These are phyloP conservation scores for Articulospora tetracladia DNA, from an alignment of 495 filamentous ascomycete genomes.

Conservation along the genomic window DNA sequence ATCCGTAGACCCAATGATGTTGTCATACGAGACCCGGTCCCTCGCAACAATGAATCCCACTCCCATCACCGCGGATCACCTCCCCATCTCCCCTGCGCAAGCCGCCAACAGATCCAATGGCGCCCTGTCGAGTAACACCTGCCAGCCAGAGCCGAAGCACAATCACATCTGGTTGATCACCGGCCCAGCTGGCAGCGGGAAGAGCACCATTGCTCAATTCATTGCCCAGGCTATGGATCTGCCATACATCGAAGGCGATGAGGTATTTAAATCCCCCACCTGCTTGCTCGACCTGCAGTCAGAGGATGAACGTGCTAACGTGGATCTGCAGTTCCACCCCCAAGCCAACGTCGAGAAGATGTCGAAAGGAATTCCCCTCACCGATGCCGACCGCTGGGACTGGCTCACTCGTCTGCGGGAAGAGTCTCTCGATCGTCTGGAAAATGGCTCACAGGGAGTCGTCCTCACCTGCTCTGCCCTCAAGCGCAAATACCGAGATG, in stretches of 20 bases:
- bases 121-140: not conserved
- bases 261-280: conserved; percentile 60
- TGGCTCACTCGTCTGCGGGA: conserved; percentile 91
- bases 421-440: conserved; percentile 56
- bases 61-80: conserved; percentile 15
- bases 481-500: conserved; percentile 96
- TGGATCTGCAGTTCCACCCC: conserved; percentile 73
- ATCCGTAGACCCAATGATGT: conserved; percentile 11
- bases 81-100: conserved; percentile 2
- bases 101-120: not conserved
- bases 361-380: conserved; percentile 79
- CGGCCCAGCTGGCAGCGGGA: conserved; percentile 93
- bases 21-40: conserved; percentile 24
- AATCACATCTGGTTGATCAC: conserved; percentile 98
- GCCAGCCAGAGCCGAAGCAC: conserved; percentile 29
- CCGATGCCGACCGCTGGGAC: conserved; percentile 96
- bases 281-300: not conserved
- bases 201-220: conserved; percentile 84
- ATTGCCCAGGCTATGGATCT: conserved; percentile 66
- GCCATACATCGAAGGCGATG: conserved; percentile 92
- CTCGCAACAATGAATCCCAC: conserved; percentile 1
- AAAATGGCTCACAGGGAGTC: conserved; percentile 61
- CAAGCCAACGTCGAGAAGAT: conserved; percentile 89
- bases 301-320: conserved; percentile 11
- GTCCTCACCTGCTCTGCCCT: conserved; percentile 95